Evolutionary conservation across 1,139 yeast species (phyloP).

Genomic region (Magnusiomyces ingens): DNA sequence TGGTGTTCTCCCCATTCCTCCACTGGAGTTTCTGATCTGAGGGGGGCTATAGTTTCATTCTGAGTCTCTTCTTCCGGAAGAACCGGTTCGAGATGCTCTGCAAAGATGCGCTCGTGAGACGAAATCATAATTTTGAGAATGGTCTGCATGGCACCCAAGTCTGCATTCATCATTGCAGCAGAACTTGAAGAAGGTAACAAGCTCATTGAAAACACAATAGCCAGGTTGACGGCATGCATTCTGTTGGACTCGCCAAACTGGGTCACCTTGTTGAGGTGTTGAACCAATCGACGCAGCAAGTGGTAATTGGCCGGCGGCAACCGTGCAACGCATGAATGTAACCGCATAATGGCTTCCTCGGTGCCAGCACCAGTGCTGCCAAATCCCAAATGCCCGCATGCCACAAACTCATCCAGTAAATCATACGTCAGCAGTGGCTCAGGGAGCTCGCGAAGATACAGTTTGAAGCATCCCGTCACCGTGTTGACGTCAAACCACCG

Average conservation of each 20-base stretch:
- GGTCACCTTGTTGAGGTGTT: constrained; percentile 59
- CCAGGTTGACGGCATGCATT: constrained; percentile 75
- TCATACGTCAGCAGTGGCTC: constrained; percentile 70
- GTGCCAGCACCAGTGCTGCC: constrained; percentile 18
- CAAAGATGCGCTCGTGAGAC: constrained; percentile 28
- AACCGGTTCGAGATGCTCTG: constrained; percentile 4
- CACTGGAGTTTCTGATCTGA: too few relatives aligned
- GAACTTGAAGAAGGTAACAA: constrained; percentile 35
- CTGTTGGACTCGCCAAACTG: constrained; percentile 55
- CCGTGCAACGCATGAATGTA: constrained; percentile 40
- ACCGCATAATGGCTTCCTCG: constrained; percentile 35
- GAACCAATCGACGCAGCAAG: constrained; percentile 57
- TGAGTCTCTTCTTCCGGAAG: too few relatives aligned
- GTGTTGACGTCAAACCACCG: constrained; percentile 80
- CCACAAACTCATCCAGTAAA: constrained; percentile 47
- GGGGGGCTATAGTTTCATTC: too few relatives aligned
- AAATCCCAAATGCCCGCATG: constrained; percentile 17
- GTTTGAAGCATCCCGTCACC: constrained; percentile 82
- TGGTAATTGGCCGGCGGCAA: constrained; percentile 64
- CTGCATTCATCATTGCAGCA: constrained; percentile 24
- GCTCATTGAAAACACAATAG: constrained; percentile 67
- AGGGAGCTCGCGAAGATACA: constrained; percentile 80
- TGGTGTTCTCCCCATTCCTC: too few relatives aligned
- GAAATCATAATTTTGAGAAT: constrained; percentile 34
- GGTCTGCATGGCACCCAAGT: constrained; percentile 36